Evolutionary conservation across 192 early-diverging fungal genomes (phyloP).

Genomic region (Chytriomyces hyalinus): DNA sequence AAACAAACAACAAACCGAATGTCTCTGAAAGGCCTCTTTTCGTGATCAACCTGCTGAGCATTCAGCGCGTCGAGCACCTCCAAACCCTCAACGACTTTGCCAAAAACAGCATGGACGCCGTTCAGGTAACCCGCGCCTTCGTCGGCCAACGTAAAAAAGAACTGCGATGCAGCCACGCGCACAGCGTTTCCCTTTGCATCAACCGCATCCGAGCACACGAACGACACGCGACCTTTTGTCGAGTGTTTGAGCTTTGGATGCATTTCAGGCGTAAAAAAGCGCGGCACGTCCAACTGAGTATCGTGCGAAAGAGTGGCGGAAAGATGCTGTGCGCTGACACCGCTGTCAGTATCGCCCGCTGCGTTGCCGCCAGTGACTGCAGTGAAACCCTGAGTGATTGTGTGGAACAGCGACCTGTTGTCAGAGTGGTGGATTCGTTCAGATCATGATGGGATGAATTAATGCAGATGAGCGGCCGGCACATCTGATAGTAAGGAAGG

Average conservation of each 20-base stretch:
- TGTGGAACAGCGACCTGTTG: slow-evolving; percentile 66
- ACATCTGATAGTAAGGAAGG: no score
- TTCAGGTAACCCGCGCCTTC: slow-evolving; percentile 76
- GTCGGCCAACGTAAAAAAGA: slow-evolving; percentile 80
- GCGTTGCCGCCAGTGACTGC: slow-evolving; percentile 76
- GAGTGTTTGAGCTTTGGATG: slow-evolving; percentile 81
- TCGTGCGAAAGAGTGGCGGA: background rate
- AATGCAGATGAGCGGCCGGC: no score
- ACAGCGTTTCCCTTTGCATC: slow-evolving; percentile 7
- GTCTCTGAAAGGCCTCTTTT: slow-evolving; percentile 79
- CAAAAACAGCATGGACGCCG: slow-evolving; percentile 85
- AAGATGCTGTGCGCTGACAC: slow-evolving; percentile 59
- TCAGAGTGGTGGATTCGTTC: no score
- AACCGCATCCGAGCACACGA: slow-evolving; percentile 58
- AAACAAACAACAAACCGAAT: slow-evolving; percentile 56
- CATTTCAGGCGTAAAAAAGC: slow-evolving; percentile 80
- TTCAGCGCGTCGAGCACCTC: slow-evolving; percentile 86
- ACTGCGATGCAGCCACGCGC: slow-evolving; percentile 73
- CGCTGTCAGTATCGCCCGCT: slow-evolving; percentile 60
- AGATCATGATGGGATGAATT: no score
- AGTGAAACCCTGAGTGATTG: slow-evolving; percentile 81
- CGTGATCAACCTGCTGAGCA: slow-evolving; percentile 68
- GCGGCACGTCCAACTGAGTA: slow-evolving; percentile 6
- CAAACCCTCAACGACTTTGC: slow-evolving; percentile 85
- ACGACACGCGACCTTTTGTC: slow-evolving; percentile 76